phyloP scores from a whole-genome alignment of 805 yeast species.

The Wickerhamomyces rabaulensis region DNA sequence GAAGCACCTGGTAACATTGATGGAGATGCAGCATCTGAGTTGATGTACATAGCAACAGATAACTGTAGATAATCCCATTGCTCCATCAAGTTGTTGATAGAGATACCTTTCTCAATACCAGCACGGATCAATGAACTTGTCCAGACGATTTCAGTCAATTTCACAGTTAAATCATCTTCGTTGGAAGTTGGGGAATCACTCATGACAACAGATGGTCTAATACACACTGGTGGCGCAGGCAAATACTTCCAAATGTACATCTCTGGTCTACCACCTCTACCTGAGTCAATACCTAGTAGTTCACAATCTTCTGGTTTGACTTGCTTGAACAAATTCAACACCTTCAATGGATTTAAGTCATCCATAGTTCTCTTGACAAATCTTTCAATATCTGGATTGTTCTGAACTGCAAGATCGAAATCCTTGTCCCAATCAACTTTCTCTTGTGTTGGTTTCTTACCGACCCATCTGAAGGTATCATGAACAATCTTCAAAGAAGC shows the following conservation, averaged over 20 bases:
- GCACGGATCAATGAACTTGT: constrained; percentile 91
- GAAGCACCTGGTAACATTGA: constrained; percentile 67
- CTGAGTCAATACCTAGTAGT: constrained; percentile 82
- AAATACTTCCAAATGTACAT: constrained; percentile 94
- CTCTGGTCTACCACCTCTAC: constrained; percentile 89
- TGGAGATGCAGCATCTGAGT: constrained; percentile 88
- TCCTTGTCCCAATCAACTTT: constrained; percentile 84
- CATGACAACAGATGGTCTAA: constrained; percentile 94
- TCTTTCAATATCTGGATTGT: constrained; percentile 85
- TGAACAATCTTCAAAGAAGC: constrained; percentile 95
- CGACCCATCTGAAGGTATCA: constrained; percentile 93
- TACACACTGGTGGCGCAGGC: constrained; percentile 99
- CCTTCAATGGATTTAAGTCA: constrained; percentile 90
- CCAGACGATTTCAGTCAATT: constrained; percentile 94
- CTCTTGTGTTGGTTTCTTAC: constrained; percentile 83
- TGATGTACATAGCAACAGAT: constrained; percentile 95
- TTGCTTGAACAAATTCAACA: constrained; percentile 80
- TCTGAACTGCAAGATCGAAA: constrained; percentile 64
- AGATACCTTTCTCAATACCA: constrained; percentile 91
- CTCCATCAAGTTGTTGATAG: constrained; percentile 91
- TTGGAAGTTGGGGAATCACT: constrained; percentile 84
- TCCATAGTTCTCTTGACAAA: constrained; percentile 84
- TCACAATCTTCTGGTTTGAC: constrained; percentile 87
- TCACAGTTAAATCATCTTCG: constrained; percentile 96
- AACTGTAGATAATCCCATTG: constrained; percentile 98